Percentiles rank a stretch among this genome's conserved stretches.
Conservation (phyloP, 2,329 filamentous ascomycete species). For the Aspergillus tubingensis region DNA sequence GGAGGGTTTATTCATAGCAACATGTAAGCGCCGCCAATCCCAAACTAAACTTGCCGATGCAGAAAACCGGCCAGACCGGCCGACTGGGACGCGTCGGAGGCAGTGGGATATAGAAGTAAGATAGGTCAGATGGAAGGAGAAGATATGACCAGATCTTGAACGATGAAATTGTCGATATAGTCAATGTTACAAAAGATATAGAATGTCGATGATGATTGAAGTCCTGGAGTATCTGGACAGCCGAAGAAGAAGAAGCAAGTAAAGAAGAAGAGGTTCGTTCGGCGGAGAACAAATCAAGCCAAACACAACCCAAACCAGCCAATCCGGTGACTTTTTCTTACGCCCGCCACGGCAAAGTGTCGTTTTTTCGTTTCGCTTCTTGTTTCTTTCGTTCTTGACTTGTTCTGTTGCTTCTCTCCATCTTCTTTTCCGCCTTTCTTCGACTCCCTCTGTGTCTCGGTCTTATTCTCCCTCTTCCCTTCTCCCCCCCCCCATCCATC, state of each 20-base stretch:
- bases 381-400: slow-evolving; percentile 12
- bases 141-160: background rate
- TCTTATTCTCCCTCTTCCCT: slow-evolving; percentile 7
- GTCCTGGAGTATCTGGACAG: no score
- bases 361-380: slow-evolving; percentile 15
- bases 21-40: slow-evolving; percentile 11
- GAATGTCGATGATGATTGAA: no score
- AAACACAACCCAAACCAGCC: background rate
- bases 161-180: background rate
- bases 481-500: slow-evolving; percentile 10
- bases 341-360: slow-evolving; percentile 25
- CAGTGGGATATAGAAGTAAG: background rate
- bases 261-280: background rate
- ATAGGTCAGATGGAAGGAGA: background rate
- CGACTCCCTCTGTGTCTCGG: background rate
- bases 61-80: background rate
- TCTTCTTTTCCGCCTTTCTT: slow-evolving; percentile 10
- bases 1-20: slow-evolving; percentile 5
- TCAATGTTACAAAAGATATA: no score
- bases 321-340: slow-evolving; percentile 20
- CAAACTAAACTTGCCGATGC: slow-evolving; percentile 9
- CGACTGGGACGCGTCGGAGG: background rate
- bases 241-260: background rate
- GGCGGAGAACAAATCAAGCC: background rate
- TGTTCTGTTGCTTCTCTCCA: background rate